Percentiles rank a stretch among this genome's conserved stretches.
Evolutionary conservation across 169 alveolate genomes (phyloP).

Genomic region (Plasmodium chabaudi): DNA sequence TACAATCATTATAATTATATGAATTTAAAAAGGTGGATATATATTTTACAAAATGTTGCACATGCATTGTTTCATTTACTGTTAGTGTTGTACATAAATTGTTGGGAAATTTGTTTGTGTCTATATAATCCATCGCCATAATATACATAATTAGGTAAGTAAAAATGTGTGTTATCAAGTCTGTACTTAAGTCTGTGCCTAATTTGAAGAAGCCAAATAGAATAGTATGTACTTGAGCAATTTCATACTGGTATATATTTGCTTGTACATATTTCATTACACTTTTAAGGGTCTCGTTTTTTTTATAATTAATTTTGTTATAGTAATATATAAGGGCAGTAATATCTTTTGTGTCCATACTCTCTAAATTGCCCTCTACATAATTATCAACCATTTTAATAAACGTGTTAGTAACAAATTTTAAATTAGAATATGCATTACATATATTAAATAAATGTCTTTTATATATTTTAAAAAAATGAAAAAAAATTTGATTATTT

Average conservation of each 20-base stretch:
- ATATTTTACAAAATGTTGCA: too few species aligned
- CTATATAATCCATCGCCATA: too few species aligned
- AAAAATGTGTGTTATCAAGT: neutral
- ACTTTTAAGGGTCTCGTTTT: neutral
- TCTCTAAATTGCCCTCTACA: neutral
- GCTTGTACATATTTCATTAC: neutral
- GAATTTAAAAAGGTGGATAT: too few species aligned
- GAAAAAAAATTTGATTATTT: too few species aligned
- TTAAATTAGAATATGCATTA: conserved; percentile 5
- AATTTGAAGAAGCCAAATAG: conserved; percentile 1
- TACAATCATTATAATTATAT: too few species aligned
- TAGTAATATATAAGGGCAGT: conserved; percentile 16
- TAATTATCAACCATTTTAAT: neutral
- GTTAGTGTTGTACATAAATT: too few species aligned
- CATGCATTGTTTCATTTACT: too few species aligned
- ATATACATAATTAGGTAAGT: neutral
- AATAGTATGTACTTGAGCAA: neutral
- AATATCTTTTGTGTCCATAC: conserved; percentile 10
- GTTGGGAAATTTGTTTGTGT: too few species aligned
- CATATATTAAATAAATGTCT: conserved; percentile 53
- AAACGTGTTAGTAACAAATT: conserved; percentile 5
- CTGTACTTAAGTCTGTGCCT: too few species aligned
- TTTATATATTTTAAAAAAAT: neutral
- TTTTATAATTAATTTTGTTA: conserved; percentile 1
- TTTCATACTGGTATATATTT: neutral